A percentile compares a stretch with the other conserved stretches of the same genome.
Conservation (phyloP, 129 eudicot genomes). For the Saposhnikovia divaricata region DNA sequence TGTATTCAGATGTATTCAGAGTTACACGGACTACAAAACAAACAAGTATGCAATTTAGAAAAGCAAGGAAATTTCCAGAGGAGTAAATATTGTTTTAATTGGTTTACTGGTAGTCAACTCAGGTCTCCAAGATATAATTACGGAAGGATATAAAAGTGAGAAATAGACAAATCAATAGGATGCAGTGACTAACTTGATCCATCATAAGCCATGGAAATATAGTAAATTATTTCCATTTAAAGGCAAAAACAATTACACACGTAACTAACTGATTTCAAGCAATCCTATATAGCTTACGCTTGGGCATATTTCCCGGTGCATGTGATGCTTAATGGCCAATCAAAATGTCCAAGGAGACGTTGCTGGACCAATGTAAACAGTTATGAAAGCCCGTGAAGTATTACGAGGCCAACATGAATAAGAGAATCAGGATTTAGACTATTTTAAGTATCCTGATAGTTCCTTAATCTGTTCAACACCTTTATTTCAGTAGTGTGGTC, state of each 20-base stretch:
- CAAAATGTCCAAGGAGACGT: neutral
- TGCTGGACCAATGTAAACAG: neutral
- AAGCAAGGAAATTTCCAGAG: neutral
- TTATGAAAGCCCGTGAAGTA: neutral
- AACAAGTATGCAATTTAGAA: neutral
- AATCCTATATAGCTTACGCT: neutral
- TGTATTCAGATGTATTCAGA: neutral
- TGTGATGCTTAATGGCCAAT: neutral
- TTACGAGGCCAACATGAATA: neutral
- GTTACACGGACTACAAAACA: neutral
- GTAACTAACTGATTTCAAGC: neutral
- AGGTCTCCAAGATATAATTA: neutral
- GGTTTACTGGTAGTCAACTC: neutral
- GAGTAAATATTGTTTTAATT: neutral
- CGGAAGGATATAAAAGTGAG: neutral
- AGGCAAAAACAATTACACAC: neutral
- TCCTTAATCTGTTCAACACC: neutral
- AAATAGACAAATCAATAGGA: neutral
- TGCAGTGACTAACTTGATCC: neutral
- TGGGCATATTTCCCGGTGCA: neutral
- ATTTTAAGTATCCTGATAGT: neutral
- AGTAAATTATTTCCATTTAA: neutral
- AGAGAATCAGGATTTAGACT: neutral
- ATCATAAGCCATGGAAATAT: neutral
- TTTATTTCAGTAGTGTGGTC: neutral